Conservation (phyloP, 768 basidiomycete species). For the Kwoniella dendrophila region DNA sequence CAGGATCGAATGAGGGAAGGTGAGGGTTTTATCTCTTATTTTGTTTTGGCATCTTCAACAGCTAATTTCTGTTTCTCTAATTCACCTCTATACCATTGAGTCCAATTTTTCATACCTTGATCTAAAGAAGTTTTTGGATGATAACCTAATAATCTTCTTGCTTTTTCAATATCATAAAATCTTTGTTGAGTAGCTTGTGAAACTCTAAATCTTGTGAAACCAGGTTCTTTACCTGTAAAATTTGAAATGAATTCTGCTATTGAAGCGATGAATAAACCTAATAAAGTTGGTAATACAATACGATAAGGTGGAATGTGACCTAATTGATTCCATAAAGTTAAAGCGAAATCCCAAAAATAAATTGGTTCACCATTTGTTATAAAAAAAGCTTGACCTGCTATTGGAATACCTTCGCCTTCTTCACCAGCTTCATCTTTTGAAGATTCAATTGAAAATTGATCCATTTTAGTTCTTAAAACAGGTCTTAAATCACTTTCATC, state of each 20-base stretch:
- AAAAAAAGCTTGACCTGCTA: constrained; percentile 92
- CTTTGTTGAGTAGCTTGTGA: constrained; percentile 74
- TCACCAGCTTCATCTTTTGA: constrained; percentile 50
- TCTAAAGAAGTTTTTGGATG: constrained; percentile 85
- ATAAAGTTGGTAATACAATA: constrained; percentile 63
- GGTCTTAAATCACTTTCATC: constrained; percentile 59
- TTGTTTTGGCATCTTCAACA: constrained; percentile 40
- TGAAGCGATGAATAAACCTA: constrained; percentile 73
- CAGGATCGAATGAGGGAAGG: too few species aligned
- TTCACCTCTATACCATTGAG: constrained; percentile 44
- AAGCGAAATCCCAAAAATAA: constrained; percentile 93
- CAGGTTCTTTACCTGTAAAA: constrained; percentile 74
- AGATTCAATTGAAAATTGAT: constrained; percentile 65
- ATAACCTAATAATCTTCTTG: constrained; percentile 86
- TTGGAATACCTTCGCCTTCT: constrained; percentile 60
- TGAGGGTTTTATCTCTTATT: too few species aligned
- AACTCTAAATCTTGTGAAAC: constrained; percentile 83
- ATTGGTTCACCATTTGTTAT: constrained; percentile 95
- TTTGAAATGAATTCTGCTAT: constrained; percentile 73
- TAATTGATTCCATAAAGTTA: constrained; percentile 68
- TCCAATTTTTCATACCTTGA: constrained; percentile 72
- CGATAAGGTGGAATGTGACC: constrained; percentile 63
- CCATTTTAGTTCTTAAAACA: constrained; percentile 76
- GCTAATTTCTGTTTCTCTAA: constrained; percentile 34
- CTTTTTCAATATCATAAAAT: constrained; percentile 85